Percentiles rank a stretch among this genome's conserved stretches.
phyloP scores from a whole-genome alignment of 345 rosid species.

The Mercurialis annua region DNA sequence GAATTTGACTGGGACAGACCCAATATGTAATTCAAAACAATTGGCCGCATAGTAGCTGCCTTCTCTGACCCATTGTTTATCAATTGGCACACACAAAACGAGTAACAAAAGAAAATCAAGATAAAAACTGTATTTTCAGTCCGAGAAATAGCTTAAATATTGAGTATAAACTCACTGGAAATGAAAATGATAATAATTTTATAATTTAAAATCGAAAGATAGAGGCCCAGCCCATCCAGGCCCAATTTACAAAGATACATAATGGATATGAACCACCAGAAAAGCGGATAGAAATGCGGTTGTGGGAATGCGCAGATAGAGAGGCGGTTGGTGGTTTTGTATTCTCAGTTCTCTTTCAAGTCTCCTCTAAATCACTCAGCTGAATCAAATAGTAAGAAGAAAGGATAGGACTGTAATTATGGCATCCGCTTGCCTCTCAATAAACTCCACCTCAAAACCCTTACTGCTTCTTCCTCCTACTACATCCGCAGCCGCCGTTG shows the following conservation, averaged over 20 bases:
- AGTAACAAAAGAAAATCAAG: too few relatives aligned
- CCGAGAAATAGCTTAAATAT: too few relatives aligned
- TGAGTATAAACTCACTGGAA: too few relatives aligned
- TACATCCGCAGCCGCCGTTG: constrained; percentile 2
- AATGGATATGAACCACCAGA: neutral
- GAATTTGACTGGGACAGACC: neutral
- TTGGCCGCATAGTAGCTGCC: neutral
- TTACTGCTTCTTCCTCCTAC: constrained; percentile 14
- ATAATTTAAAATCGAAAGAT: neutral
- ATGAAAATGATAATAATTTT: too few relatives aligned
- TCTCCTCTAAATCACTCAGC: neutral
- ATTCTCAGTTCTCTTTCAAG: neutral
- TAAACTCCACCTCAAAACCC: constrained; percentile 21
- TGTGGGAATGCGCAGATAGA: neutral
- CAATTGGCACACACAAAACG: too few relatives aligned
- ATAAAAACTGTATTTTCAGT: too few relatives aligned
- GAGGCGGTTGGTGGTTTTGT: constrained; percentile 4
- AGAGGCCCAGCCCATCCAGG: constrained; percentile 7
- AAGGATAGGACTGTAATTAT: neutral
- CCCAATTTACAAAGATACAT: neutral
- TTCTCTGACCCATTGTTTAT: neutral
- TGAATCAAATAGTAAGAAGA: neutral
- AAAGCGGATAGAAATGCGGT: constrained; percentile 8
- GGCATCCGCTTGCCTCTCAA: constrained; percentile 15
- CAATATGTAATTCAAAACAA: neutral